These are phyloP conservation scores for Quercus gilva DNA, from an alignment of 306 rosid genomes.

Conservation along the genomic window DNA sequence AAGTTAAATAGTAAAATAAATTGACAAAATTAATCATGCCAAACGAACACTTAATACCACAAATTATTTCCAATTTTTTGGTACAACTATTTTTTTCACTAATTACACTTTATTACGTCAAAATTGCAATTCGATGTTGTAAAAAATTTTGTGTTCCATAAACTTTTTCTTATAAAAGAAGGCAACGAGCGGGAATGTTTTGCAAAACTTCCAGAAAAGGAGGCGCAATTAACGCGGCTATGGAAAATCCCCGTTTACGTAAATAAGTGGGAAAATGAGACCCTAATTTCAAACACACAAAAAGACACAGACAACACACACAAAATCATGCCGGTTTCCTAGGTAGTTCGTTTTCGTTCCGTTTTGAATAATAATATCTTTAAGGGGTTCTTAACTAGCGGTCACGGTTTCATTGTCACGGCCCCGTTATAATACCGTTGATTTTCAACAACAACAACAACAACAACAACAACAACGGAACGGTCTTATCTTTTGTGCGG, in stretches of 20 bases:
- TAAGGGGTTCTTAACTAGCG: conserved; percentile 16
- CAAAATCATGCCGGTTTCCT: conserved; percentile 28
- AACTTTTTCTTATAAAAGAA: not conserved
- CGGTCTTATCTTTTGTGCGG: not conserved
- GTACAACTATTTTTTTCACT: too few species aligned
- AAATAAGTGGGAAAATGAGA: conserved; percentile 19
- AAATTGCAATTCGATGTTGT: too few species aligned
- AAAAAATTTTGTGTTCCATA: fast-evolving
- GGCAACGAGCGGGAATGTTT: conserved; percentile 5
- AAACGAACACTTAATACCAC: too few species aligned
- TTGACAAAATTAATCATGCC: too few species aligned
- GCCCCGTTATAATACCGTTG: not conserved
- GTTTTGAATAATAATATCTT: conserved; percentile 30
- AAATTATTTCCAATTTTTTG: too few species aligned
- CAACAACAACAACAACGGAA: not conserved
- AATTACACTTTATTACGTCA: fast-evolving
- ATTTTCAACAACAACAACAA: not conserved
- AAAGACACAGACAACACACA: not conserved
- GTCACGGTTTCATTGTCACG: not conserved
- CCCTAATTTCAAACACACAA: not conserved
- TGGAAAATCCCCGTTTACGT: conserved; percentile 27
- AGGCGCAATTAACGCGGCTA: conserved; percentile 50
- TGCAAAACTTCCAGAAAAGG: conserved; percentile 18
- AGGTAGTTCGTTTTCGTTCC: conserved; percentile 13
- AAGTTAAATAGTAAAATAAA: too few species aligned